A percentile compares a stretch with the other conserved stretches of the same genome.
phyloP scores from a whole-genome alignment of 108 stramenopile species.

The Discostella stelligeroides region DNA sequence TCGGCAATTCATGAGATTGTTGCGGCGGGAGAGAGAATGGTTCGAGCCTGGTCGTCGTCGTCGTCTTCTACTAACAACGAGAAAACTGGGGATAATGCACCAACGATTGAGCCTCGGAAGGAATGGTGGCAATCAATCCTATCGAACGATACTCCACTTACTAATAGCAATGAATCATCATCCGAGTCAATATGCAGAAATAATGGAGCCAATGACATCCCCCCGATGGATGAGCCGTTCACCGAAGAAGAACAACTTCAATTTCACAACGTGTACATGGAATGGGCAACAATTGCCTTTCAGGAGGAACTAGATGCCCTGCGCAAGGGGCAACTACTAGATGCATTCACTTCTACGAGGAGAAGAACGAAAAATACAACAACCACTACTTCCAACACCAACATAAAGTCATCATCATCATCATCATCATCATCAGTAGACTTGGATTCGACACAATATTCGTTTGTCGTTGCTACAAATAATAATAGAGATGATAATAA shows the following conservation, averaged over 20 bases:
- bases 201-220: background rate
- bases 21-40: constrained; percentile 10
- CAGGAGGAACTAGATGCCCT: constrained; percentile 41
- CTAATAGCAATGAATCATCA: background rate
- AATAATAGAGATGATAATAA: background rate
- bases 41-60: constrained; percentile 32
- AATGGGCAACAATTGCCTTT: constrained; percentile 46
- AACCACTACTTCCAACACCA: background rate
- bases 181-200: background rate
- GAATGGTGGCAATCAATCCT: constrained; percentile 7
- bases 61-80: too few species aligned
- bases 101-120: background rate
- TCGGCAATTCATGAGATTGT: constrained; percentile 37
- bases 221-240: too few species aligned
- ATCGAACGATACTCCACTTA: background rate
- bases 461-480: constrained; percentile 14
- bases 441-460: constrained; percentile 39
- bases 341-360: background rate
- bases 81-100: too few species aligned
- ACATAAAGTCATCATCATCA: background rate
- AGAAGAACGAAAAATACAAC: background rate
- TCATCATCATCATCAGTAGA: background rate
- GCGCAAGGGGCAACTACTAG: constrained; percentile 34
- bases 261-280: constrained; percentile 36
- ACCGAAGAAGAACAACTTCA: constrained; percentile 25